Percentiles rank a stretch among this genome's conserved stretches.
These are phyloP conservation scores for Aspergillus alliaceus DNA, from an alignment of 2,329 filamentous ascomycete species.

Conservation along the genomic window DNA sequence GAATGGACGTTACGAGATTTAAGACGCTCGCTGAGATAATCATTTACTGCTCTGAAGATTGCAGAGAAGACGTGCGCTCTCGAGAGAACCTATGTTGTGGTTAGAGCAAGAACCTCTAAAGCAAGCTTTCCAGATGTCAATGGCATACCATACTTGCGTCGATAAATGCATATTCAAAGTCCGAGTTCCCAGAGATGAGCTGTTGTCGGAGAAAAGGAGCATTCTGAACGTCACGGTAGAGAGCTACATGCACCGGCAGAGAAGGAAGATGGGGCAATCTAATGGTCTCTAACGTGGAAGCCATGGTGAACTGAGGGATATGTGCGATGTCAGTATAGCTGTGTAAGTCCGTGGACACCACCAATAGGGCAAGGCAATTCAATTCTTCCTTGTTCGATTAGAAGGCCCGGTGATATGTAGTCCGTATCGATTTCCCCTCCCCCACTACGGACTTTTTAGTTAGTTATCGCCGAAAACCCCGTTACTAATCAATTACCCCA, in stretches of 20 bases:
- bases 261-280: slow-evolving; percentile 73
- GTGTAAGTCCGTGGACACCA: neutral
- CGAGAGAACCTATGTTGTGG: slow-evolving; percentile 61
- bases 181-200: slow-evolving; percentile 77
- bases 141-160: slow-evolving; percentile 72
- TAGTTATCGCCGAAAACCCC: slow-evolving; percentile 10
- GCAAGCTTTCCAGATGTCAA: neutral
- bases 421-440: slow-evolving; percentile 7
- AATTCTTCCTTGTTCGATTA: neutral
- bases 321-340: neutral
- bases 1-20: slow-evolving; percentile 86
- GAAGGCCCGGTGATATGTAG: neutral
- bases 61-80: slow-evolving; percentile 72
- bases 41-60: slow-evolving; percentile 73
- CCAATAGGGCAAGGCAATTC: neutral
- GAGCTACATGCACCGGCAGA: slow-evolving; percentile 68
- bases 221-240: slow-evolving; percentile 78
- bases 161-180: slow-evolving; percentile 91
- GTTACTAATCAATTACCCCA: slow-evolving; percentile 15
- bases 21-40: slow-evolving; percentile 60
- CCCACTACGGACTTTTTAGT: slow-evolving; percentile 7
- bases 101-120: slow-evolving; percentile 1
- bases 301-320: slow-evolving; percentile 22
- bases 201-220: slow-evolving; percentile 76
- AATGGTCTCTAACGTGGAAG: slow-evolving; percentile 60